Base-by-base conservation (phyloP, 768 basidiomycete genomes). In the Cyclocybe cylindracea region DNA sequence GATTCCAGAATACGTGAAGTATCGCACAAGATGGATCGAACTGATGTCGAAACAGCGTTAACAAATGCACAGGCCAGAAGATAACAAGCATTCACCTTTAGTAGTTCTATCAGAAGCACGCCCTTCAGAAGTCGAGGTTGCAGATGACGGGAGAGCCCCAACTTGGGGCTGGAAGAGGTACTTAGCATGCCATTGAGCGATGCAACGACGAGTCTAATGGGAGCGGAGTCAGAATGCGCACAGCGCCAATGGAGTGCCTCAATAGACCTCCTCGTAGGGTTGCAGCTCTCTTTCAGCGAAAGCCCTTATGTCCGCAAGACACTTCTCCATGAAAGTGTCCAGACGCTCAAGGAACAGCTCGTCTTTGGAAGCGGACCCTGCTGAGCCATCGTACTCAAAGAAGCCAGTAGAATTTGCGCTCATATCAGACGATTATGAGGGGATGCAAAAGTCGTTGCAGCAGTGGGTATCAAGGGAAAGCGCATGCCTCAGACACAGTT, bases 181-280 rank as follows among this genome's bases (percentile, higher is more conserved):
- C 60, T 73, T 79, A 53, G 76, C 75, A 57, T 88, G 84, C 77
- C 81, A 80, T 64, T 86, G 79, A n/a, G 85, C 82, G 54, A 86
- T 76, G 42, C 71, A 72, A 61, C 73, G 72, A 60, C 79, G 79
- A 50, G 71, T 78, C 73, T 78, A 41, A 16, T 63, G 47, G 55
- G 53, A 60, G 54, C 44, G 53, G 42, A 53, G 56, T 68, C 57
- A 72, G 63, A 63, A 57, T 57, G 57, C 46, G 41, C 50, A 40
- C 46, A 52, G 49, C 39, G 49, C 50, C 46, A 46, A 57, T 56
- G 54, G 55, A 53, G 61, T 54, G 53, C 55, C 57, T 41, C 53
- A 31, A 55, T 53, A 61, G 62, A 85, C 85, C 77, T 87, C 79
- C 59, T 86, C 83, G 56, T 82, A 80, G 13, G 84, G 69, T 35